Evolutionary conservation across 768 basidiomycete species (phyloP).

Genomic region (Boletus vermiculosoides): DNA sequence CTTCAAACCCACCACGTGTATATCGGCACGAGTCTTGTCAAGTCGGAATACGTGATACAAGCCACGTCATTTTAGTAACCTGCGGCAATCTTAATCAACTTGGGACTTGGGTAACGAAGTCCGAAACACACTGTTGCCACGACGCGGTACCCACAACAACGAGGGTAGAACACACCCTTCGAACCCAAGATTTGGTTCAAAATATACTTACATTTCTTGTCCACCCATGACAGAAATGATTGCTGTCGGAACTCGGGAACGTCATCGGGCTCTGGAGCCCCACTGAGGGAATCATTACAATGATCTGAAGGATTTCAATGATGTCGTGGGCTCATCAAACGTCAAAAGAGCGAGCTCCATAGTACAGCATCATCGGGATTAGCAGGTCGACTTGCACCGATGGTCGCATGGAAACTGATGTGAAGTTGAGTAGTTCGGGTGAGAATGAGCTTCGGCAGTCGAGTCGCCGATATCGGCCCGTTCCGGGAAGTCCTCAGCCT

Average conservation of each 20-base stretch:
- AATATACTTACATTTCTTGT: not conserved
- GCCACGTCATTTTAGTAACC: not conserved
- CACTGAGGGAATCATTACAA: not conserved
- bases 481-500: slow-evolving; percentile 3
- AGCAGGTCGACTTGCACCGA: not conserved
- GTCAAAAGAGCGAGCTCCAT: not conserved
- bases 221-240: not conserved
- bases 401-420: not conserved
- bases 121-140: not conserved
- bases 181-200: not conserved
- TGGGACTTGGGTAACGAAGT: not conserved
- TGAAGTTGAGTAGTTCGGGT: not conserved
- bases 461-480: slow-evolving; percentile 11
- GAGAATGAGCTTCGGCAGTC: not conserved
- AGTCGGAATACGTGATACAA: not conserved
- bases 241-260: not conserved
- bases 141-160: not conserved
- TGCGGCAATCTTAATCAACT: not conserved
- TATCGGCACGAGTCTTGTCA: not conserved
- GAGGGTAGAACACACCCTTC: not conserved
- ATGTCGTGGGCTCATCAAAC: not conserved
- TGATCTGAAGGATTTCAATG: not conserved
- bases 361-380: not conserved
- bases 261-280: not conserved
- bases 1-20: not conserved